Conservation (phyloP, 1,139 yeast genomes). For the Sugiyamaella neomexicana region DNA sequence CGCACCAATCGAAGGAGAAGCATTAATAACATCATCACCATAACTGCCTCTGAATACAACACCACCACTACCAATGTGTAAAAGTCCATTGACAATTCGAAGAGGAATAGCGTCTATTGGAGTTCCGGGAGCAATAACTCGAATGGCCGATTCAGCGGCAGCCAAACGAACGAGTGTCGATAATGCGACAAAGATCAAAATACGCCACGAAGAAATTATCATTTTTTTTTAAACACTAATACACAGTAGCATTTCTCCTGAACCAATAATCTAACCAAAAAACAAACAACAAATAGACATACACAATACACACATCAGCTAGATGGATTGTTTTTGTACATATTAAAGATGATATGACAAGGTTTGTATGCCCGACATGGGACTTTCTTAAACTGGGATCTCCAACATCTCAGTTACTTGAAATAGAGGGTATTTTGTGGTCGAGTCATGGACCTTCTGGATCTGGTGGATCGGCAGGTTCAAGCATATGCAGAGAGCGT, state of each 20-base stretch:
- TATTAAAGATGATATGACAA: not conserved
- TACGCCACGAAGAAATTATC: constrained; percentile 11
- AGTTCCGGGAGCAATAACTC: constrained; percentile 16
- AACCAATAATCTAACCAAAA: too few relatives aligned
- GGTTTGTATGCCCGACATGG: not conserved
- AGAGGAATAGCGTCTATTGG: constrained; percentile 11
- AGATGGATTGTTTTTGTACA: constrained; percentile 14
- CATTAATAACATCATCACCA: not conserved
- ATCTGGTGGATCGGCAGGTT: not conserved
- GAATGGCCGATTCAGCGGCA: constrained; percentile 15
- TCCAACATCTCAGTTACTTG: constrained; percentile 3
- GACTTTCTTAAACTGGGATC: constrained; percentile 1
- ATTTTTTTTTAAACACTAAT: constrained; percentile 3
- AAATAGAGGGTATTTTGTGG: not conserved
- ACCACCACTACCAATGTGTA: constrained; percentile 16
- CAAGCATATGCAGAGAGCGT: not conserved
- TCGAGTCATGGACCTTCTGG: not conserved
- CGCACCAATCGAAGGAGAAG: constrained; percentile 1
- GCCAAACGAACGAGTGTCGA: constrained; percentile 1
- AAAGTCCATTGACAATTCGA: not conserved
- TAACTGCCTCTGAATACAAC: constrained; percentile 6
- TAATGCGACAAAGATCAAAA: constrained; percentile 1
- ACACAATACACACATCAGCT: too few relatives aligned
- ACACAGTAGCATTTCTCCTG: constrained; percentile 4
- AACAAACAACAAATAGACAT: too few relatives aligned